Conservation (phyloP, 305 asterid species). For the Solanum hybrid region DNA sequence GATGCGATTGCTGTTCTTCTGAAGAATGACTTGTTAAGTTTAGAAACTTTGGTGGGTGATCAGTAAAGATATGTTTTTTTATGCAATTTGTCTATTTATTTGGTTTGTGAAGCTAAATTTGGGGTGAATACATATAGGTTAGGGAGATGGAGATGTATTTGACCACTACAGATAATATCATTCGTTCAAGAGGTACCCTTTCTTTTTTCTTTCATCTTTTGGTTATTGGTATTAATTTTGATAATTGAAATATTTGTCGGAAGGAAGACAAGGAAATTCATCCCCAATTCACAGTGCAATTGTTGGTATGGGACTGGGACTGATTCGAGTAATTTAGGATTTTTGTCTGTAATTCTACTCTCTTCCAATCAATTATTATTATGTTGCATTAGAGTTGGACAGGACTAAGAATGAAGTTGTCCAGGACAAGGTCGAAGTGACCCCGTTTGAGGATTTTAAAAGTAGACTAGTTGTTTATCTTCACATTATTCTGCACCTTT, state of each 20-base stretch:
- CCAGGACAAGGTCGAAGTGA: neutral
- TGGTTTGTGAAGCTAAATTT: neutral
- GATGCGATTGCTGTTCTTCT: constrained; percentile 48
- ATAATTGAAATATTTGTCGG: neutral
- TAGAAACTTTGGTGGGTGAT: constrained; percentile 55
- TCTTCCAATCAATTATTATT: neutral
- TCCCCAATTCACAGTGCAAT: neutral
- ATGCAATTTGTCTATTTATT: neutral
- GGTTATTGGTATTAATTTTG: neutral
- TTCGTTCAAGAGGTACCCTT: constrained; percentile 69
- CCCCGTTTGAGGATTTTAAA: neutral
- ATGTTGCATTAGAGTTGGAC: neutral
- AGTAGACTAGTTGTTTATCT: neutral
- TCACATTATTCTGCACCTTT: neutral
- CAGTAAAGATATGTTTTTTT: neutral
- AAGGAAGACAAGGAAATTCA: neutral
- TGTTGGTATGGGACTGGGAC: neutral
- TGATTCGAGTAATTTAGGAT: neutral
- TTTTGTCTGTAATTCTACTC: neutral
- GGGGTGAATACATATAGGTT: constrained; percentile 35
- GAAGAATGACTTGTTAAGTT: constrained; percentile 49
- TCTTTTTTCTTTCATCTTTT: neutral
- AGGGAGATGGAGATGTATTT: constrained; percentile 89
- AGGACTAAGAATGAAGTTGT: neutral
- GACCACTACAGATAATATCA: constrained; percentile 66